phyloP scores from a whole-genome alignment of 2,329 filamentous ascomycete genomes.

The Aspergillus chevalieri region DNA sequence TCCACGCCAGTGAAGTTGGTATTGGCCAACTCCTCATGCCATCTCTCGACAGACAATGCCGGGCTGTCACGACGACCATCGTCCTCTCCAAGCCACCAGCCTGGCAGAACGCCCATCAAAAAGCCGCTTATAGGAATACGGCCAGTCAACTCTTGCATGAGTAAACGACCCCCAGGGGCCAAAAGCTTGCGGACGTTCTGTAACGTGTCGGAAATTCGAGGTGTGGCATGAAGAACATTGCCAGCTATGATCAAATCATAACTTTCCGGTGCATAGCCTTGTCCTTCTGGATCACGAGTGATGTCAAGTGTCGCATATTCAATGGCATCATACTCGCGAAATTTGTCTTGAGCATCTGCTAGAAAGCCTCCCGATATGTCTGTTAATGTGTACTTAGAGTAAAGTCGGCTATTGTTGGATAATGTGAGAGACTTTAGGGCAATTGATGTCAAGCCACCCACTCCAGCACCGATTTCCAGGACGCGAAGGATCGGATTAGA shows the following conservation, averaged over 20 bases:
- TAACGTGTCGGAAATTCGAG: constrained; percentile 19
- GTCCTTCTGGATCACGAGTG: constrained; percentile 17
- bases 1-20: constrained; percentile 16
- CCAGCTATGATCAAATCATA: constrained; percentile 32
- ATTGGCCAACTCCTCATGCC: constrained; percentile 12
- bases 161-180: constrained; percentile 23
- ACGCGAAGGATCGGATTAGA: constrained; percentile 18
- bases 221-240: constrained; percentile 33
- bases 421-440: constrained; percentile 7
- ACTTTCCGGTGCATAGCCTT: constrained; percentile 9
- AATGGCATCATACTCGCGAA: constrained; percentile 22
- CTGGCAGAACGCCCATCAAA: constrained; percentile 30
- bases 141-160: constrained; percentile 29
- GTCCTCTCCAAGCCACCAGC: constrained; percentile 35
- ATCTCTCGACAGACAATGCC: constrained; percentile 10
- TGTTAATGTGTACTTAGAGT: constrained; percentile 32
- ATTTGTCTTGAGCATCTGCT: constrained; percentile 24
- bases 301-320: constrained; percentile 24
- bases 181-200: constrained; percentile 21
- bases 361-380: constrained; percentile 35
- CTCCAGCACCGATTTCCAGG: constrained; percentile 25
- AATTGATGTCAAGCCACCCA: constrained; percentile 18
- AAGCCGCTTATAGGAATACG: constrained; percentile 26
- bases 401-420: not conserved
- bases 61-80: constrained; percentile 26